A percentile compares a stretch with the other conserved stretches of the same genome.
Evolutionary conservation across 345 rosid genomes (phyloP).

Genomic region (Hibiscus mutabilis): DNA sequence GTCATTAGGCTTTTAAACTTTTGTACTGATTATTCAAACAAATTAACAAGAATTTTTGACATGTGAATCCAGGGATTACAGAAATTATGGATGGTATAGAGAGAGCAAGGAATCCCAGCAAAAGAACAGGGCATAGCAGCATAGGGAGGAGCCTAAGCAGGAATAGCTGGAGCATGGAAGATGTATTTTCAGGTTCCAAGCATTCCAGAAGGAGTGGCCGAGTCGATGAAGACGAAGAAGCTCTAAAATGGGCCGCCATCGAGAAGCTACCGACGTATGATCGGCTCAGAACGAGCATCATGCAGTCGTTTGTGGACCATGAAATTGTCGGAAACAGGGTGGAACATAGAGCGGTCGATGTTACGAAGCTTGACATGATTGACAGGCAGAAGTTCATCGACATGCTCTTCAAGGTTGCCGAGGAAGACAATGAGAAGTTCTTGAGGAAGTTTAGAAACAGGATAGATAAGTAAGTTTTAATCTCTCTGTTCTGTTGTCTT

Average conservation of each 20-base stretch:
- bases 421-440: constrained; percentile 81
- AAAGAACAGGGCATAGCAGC: constrained; percentile 27
- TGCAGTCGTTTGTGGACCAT: constrained; percentile 37
- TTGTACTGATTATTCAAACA: too few species aligned
- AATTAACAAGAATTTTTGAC: neutral
- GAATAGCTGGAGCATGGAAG: constrained; percentile 57
- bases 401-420: constrained; percentile 62
- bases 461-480: constrained; percentile 50
- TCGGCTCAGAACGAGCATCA: constrained; percentile 66
- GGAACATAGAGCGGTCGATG: constrained; percentile 51
- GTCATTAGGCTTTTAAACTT: too few species aligned
- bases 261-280: constrained; percentile 84
- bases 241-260: constrained; percentile 92
- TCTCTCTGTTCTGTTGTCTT: too few species aligned
- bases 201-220: constrained; percentile 37
- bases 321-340: constrained; percentile 27
- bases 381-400: constrained; percentile 74
- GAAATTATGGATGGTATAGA: constrained; percentile 15
- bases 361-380: constrained; percentile 53
- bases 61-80: neutral
- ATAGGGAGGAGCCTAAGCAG: constrained; percentile 54
- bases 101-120: constrained; percentile 15
- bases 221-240: constrained; percentile 74
- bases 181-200: constrained; percentile 35
- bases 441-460: constrained; percentile 64